Percentiles rank a stretch among this genome's conserved stretches.
phyloP scores from a whole-genome alignment of 2,329 filamentous ascomycete genomes.

The Ophiostoma sp. region DNA sequence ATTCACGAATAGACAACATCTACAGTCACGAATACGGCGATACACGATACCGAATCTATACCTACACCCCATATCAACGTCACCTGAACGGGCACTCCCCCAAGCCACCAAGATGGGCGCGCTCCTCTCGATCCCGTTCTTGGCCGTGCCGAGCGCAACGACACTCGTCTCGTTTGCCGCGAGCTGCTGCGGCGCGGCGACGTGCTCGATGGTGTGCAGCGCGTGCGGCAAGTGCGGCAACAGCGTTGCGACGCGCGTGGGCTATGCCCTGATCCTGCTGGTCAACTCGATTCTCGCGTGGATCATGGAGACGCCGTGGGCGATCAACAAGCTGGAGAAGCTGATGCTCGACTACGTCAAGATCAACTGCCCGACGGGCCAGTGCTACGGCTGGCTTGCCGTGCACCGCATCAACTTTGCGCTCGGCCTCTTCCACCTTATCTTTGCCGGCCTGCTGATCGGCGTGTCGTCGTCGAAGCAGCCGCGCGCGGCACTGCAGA shows the following conservation, averaged over 20 bases:
- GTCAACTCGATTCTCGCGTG: slow-evolving; percentile 95
- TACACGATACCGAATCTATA: too few species aligned
- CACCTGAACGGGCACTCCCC: neutral
- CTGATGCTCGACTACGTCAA: slow-evolving; percentile 93
- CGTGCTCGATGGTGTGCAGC: slow-evolving; percentile 91
- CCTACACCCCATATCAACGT: neutral
- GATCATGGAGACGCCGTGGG: slow-evolving; percentile 99
- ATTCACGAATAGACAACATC: neutral
- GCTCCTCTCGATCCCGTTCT: slow-evolving; percentile 78
- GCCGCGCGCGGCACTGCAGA: slow-evolving; percentile 81
- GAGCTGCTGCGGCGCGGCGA: slow-evolving; percentile 94
- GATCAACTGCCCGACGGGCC: slow-evolving; percentile 82
- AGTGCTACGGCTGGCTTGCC: slow-evolving; percentile 92
- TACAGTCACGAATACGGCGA: too few species aligned
- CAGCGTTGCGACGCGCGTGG: slow-evolving; percentile 94
- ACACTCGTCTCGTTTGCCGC: slow-evolving; percentile 52
- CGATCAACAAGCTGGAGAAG: slow-evolving; percentile 88
- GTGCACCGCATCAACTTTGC: slow-evolving; percentile 98
- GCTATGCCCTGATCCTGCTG: slow-evolving; percentile 88
- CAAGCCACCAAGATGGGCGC: slow-evolving; percentile 68
- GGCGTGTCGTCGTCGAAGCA: slow-evolving; percentile 85
- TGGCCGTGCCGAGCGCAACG: slow-evolving; percentile 79
- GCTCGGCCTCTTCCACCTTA: slow-evolving; percentile 85
- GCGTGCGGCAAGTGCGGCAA: slow-evolving; percentile 96
- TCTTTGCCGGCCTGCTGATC: slow-evolving; percentile 76